Evolutionary conservation across 2,329 filamentous ascomycete species (phyloP).

Genomic region (Alternaria conjuncta): DNA sequence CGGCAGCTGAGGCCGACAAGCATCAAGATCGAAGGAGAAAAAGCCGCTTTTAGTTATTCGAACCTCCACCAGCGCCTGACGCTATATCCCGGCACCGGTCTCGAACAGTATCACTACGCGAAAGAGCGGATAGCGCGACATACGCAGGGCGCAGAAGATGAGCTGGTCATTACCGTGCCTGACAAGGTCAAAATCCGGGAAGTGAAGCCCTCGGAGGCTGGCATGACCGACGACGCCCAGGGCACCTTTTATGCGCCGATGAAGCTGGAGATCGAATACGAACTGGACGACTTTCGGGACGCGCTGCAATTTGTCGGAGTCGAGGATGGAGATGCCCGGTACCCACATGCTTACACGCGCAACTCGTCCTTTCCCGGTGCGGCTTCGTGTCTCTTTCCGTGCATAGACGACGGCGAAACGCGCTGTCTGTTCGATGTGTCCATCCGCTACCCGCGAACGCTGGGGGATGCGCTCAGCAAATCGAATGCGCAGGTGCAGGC

Average conservation of each 20-base stretch:
- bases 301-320: constrained; percentile 91
- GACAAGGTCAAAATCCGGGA: constrained; percentile 68
- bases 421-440: constrained; percentile 88
- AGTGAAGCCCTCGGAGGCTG: constrained; percentile 59
- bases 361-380: constrained; percentile 80
- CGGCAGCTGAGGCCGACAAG: constrained; percentile 66
- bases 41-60: constrained; percentile 51
- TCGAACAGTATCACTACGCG: constrained; percentile 78
- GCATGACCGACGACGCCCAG: constrained; percentile 31
- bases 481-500: constrained; percentile 19
- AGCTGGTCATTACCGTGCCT: constrained; percentile 66
- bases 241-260: constrained; percentile 62
- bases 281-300: constrained; percentile 76
- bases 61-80: constrained; percentile 73
- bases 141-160: constrained; percentile 60
- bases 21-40: constrained; percentile 54
- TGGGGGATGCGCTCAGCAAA: constrained; percentile 73
- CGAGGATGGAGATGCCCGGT: constrained; percentile 78
- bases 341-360: constrained; percentile 89
- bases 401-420: constrained; percentile 82
- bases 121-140: constrained; percentile 70
- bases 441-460: constrained; percentile 82
- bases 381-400: constrained; percentile 88
- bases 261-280: constrained; percentile 76
- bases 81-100: constrained; percentile 67